Evolutionary conservation across 495 filamentous ascomycete species (phyloP), one percentile per base, ranked within the genome.

Genomic region (Aspergillus taichungensis): DNA sequence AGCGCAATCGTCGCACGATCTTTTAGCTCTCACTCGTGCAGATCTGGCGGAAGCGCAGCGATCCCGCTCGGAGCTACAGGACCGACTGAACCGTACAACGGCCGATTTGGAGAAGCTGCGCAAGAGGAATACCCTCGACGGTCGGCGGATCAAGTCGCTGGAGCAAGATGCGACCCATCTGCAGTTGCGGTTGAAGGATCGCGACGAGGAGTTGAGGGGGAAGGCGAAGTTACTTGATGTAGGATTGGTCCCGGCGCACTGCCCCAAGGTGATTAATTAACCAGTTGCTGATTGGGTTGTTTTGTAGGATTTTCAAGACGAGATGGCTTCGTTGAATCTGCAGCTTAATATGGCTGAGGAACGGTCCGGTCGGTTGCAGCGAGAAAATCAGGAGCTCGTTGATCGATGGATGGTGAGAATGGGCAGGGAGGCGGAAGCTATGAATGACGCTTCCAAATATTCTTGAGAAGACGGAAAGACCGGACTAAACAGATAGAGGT

Each of bases 341-440:
- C 84, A 96, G 63, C 74, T 95, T 3, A 88, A 95, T 55, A 80
- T 95, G 73, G 78, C 83, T 7, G 86, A 91, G 56, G 75, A 88
- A 59, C 76, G 74, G 53, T 71, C 71, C 5, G 73, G 75, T 49
- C 81, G 79, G 54, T 67, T 94, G 45, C 68, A 79, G 57, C 72
- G 70, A n/a, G 91, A 97, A 57, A 95, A 97, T 55, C 76, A 87
- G 55, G 85, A 95, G 37, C 69, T 96, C 31, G 79, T 95, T 42
- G 82, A 89, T 55, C 76, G 91, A 37, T 96, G 86, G 87, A 92
- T 97, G 87, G 77, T 75, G 49, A 74, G 85, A 47, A 88, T 90
- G 73, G 82, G 80, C 6, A 72, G 79, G 61, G 89, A 95, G 68
- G 91, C 87, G 6, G 88, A 94, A 45, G 82, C 77, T 14, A 86